Evolutionary conservation across 257 asterid species (phyloP), one percentile per base, ranked within the genome.

Genomic region (Cruciata laevipes): DNA sequence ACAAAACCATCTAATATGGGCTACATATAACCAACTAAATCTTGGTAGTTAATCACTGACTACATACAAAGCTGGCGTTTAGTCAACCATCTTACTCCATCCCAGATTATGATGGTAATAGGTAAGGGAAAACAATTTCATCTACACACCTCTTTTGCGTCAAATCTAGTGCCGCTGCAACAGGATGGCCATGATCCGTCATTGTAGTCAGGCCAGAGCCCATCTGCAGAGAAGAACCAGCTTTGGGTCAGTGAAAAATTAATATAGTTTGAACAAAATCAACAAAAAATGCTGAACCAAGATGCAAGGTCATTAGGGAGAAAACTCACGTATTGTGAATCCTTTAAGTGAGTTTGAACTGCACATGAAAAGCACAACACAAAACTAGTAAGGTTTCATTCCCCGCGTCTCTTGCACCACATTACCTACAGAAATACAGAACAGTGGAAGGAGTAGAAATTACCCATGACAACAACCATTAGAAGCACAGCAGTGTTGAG

Each of bases 141-240:
- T 42, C 17, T 14, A 47, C 53, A 8, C 79, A 88, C 97, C 95
- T 88, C 83, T 71, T 79, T 84, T 61, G 52, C 72, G 63, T 87
- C 83, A 76, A 87, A 91, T 66, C 55, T 72, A 53, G 59, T n/a
- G 13, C 92, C 90, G 18, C 69, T 64, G 75, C 98, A 91, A 72
- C 98, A 91, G 30, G 96, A 58, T 30, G 98, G 98, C 98, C 98
- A 91, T 23, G 88, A 74, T 71, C 96, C 98, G 38, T 91, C 98
- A 73, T 91, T 87, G 75, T 91, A 91, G 71, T 91, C 92, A 57
- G 92, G 64, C 98, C 98, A 91, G 32, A 91, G 95, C 73, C 98
- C 98, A 84, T 91, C 98, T 91, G 80, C 77, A 81, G 21, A 55
- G 71, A 25, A 55, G 71, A 25, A 77, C 66, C 33, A 71, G 62